Percentiles rank a stretch among this genome's conserved stretches.
Evolutionary conservation across 2,329 filamentous ascomycete species (phyloP).

Genomic region (Sporothrix globosa): DNA sequence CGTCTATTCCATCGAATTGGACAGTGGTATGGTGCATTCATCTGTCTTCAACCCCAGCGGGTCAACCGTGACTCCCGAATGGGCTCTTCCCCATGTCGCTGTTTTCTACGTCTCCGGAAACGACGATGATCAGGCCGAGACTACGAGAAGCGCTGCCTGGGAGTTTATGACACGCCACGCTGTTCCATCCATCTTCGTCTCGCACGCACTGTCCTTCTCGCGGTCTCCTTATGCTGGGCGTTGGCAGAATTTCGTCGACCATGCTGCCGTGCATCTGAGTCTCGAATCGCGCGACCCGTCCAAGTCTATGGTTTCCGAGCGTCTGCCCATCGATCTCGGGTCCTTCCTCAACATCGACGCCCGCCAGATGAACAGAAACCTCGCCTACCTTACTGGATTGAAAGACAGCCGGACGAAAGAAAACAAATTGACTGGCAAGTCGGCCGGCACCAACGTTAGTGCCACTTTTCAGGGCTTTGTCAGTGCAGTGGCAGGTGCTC

Average conservation of each 20-base stretch:
- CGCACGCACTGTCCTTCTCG: conserved; percentile 48
- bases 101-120: conserved; percentile 53
- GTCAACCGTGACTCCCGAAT: conserved; percentile 48
- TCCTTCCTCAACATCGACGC: conserved; percentile 57
- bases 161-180: conserved; percentile 53
- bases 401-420: conserved; percentile 34
- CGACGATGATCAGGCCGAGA: conserved; percentile 46
- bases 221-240: conserved; percentile 41
- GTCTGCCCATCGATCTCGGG: conserved; percentile 53
- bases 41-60: conserved; percentile 46
- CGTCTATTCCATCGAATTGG: conserved; percentile 47
- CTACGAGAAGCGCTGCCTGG: conserved; percentile 50
- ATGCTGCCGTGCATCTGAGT: conserved; percentile 53
- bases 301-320: conserved; percentile 45
- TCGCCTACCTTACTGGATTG: conserved; percentile 54
- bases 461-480: neutral
- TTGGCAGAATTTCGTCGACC: conserved; percentile 46
- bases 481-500: neutral
- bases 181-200: conserved; percentile 55
- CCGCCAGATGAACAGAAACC: conserved; percentile 57
- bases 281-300: conserved; percentile 49
- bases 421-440: neutral
- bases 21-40: conserved; percentile 46
- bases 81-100: conserved; percentile 55
- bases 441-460: neutral